Evolutionary conservation across 805 yeast species (phyloP), one percentile per base, ranked within the genome.

Genomic region (Candida andamanensis): DNA sequence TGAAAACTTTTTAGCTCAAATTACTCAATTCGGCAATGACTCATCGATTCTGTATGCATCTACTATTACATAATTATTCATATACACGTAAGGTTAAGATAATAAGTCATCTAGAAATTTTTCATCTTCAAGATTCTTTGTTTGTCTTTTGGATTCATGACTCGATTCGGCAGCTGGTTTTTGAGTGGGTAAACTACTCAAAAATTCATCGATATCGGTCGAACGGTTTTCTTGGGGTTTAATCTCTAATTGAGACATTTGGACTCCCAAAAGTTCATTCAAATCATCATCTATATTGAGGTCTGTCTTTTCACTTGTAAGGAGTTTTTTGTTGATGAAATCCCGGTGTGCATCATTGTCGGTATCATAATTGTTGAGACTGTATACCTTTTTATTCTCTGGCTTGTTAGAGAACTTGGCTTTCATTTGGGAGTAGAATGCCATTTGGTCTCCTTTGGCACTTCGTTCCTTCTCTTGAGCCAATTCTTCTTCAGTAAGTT

Each of bases 361-460:
- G 6, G 28, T 35, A 28, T 51, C 48, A 25, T 49, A 44, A 32
- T 60, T 65, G 39, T 65, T 56, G 37, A 65, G 50, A 26, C 63
- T 69, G 8, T 63, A 37, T 1, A 63, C 56, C 24, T 50, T 52
- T 10, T 24, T 28, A 8, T 15, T 12, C 7, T 26, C 23, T 11
- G 30, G 17, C 3, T 28, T 22, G 10, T 25, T 23, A n/a, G 45
- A 55, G 33, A 60, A 62, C 33, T 45, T 57, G 17, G 26, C 31
- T 33, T 52, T 56, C 28, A 65, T 50, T 28, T 54, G 54, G 21
- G 46, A 41, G 27, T 51, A 55, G 19, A 63, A 50, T 20, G 39
- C 43, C 10, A 47, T 46, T 29, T 56, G 56, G 23, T 56, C 49
- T 8, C 50, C 50, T 38, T 49, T 51, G 10, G 35, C 38, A 4